Evolutionary conservation across 2,329 filamentous ascomycete species (phyloP).

Genomic region (Botrytis porri): DNA sequence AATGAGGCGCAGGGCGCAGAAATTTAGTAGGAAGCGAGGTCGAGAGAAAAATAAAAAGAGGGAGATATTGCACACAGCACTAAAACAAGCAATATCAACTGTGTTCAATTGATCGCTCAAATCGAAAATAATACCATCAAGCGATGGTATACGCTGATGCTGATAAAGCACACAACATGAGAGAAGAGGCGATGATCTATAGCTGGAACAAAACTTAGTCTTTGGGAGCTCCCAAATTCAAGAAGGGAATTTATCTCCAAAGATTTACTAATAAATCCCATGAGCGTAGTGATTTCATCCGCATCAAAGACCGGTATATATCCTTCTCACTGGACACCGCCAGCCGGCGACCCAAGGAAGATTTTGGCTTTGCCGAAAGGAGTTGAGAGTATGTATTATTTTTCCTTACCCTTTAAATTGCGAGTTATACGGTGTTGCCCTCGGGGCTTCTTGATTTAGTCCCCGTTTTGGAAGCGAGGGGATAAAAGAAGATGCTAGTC

Average conservation of each 20-base stretch:
- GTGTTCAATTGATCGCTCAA: neutral
- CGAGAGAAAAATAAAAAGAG: neutral
- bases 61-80: neutral
- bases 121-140: neutral
- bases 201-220: neutral
- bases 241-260: neutral
- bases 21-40: neutral
- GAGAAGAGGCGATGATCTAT: neutral
- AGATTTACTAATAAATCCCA: neutral
- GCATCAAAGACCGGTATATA: neutral
- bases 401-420: no score
- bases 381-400: neutral
- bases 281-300: neutral
- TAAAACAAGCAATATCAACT: neutral
- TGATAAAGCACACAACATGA: neutral
- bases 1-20: neutral
- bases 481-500: neutral
- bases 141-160: accelerated
- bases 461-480: neutral
- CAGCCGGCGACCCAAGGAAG: neutral
- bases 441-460: neutral
- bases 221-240: neutral
- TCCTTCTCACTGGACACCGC: constrained; percentile 11
- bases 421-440: neutral
- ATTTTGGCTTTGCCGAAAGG: neutral